phyloP scores from a whole-genome alignment of 768 basidiomycete genomes.

The Tricholoma sp. region DNA sequence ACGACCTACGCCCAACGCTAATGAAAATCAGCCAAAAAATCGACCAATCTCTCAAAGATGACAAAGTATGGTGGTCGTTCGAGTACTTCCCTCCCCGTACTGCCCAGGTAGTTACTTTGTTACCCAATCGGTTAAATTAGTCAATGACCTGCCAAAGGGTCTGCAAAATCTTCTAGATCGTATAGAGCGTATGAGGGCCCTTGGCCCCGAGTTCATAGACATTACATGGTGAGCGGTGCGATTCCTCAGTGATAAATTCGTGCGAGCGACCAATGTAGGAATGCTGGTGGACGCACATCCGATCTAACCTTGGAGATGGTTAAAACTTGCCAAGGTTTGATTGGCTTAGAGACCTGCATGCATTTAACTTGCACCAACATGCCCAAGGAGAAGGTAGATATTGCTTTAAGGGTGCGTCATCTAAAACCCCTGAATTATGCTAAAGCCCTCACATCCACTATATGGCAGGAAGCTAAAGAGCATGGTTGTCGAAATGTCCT shows the following conservation, averaged over 20 bases:
- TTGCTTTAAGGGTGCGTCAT: constrained; percentile 71
- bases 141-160: constrained; percentile 43
- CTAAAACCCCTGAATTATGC: constrained; percentile 2
- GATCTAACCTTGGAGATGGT: constrained; percentile 92
- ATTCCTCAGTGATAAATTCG: background rate
- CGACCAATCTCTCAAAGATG: constrained; percentile 75
- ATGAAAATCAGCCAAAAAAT: constrained; percentile 98
- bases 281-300: constrained; percentile 93
- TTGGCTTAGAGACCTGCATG: constrained; percentile 98
- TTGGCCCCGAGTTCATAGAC: constrained; percentile 97
- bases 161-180: constrained; percentile 96
- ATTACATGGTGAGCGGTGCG: constrained; percentile 74
- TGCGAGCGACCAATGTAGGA: constrained; percentile 46
- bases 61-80: constrained; percentile 96
- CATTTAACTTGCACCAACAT: constrained; percentile 99
- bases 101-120: constrained; percentile 61
- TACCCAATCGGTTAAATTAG: background rate
- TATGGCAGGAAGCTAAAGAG: constrained; percentile 73
- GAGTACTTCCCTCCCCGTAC: constrained; percentile 98
- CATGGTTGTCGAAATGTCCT: constrained; percentile 91
- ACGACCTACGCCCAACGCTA: constrained; percentile 16
- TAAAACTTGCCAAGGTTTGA: constrained; percentile 86
- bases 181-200: constrained; percentile 93
- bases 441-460: constrained; percentile 4
- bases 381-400: constrained; percentile 93